Conservation (phyloP, 306 rosid species). For the Sindora glabra region DNA sequence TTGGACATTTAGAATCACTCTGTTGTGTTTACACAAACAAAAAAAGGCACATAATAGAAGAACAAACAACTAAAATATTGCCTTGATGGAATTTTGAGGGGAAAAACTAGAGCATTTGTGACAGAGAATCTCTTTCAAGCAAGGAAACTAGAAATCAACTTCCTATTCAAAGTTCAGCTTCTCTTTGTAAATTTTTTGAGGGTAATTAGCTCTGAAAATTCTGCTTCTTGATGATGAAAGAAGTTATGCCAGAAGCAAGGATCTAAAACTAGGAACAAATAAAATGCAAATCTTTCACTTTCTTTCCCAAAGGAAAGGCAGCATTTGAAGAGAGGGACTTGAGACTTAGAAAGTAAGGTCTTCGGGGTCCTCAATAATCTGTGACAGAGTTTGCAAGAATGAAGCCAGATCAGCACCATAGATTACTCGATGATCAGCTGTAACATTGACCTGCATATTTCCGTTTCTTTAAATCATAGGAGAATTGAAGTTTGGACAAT, state of each 20-base stretch:
- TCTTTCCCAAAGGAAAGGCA: neutral
- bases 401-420: conserved; percentile 89
- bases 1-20: neutral
- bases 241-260: neutral
- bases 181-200: conserved; percentile 11
- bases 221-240: neutral
- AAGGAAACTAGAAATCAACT: conserved; percentile 21
- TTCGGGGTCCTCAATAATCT: conserved; percentile 85
- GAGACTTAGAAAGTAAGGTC: conserved; percentile 85
- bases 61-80: neutral
- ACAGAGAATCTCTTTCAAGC: neutral
- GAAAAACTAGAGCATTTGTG: neutral
- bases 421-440: conserved; percentile 97
- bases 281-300: neutral
- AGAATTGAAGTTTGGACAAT: conserved; percentile 4
- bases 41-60: conserved; percentile 9
- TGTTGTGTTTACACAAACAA: conserved; percentile 12
- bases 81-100: no score
- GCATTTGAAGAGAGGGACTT: conserved; percentile 4
- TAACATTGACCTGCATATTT: conserved; percentile 73
- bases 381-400: conserved; percentile 87
- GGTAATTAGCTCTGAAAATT: conserved; percentile 11
- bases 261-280: neutral
- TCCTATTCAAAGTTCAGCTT: conserved; percentile 24
- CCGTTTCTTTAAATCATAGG: conserved; percentile 9